Evolutionary conservation across 106 monocot genomes (phyloP).

Genomic region (Ottelia alismoides): DNA sequence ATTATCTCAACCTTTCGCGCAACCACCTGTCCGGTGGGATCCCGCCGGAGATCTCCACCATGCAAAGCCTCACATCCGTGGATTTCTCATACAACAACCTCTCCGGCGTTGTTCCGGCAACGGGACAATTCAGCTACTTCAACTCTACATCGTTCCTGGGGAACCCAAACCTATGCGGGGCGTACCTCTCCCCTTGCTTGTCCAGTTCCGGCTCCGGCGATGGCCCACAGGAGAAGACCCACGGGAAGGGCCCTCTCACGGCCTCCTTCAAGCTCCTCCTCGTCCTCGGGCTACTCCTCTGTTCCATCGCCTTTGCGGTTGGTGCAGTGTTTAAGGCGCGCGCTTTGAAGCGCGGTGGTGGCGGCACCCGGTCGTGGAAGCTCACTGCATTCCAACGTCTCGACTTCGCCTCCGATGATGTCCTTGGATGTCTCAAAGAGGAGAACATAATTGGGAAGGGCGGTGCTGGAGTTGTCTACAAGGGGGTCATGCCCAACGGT

Average conservation of each 20-base stretch:
- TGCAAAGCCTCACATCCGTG: conserved; percentile 84
- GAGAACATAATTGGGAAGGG: conserved; percentile 90
- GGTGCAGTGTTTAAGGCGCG: conserved; percentile 72
- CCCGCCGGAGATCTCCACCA: conserved; percentile 51
- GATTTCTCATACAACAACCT: conserved; percentile 95
- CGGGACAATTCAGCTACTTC: conserved; percentile 98
- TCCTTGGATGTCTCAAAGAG: conserved; percentile 55
- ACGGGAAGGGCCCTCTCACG: conserved; percentile 11
- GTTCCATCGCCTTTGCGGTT: conserved; percentile 60
- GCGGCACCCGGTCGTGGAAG: conserved; percentile 56
- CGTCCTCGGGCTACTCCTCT: conserved; percentile 54
- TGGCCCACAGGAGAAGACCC: not conserved
- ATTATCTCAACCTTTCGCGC: conserved; percentile 76
- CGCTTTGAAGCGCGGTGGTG: conserved; percentile 36
- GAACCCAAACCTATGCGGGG: conserved; percentile 71
- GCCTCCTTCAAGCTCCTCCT: conserved; percentile 56
- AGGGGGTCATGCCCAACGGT: conserved; percentile 49
- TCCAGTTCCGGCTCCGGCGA: not conserved
- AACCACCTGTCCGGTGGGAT: conserved; percentile 65
- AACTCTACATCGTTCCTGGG: conserved; percentile 85
- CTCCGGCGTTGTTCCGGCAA: conserved; percentile 63
- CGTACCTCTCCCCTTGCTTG: conserved; percentile 43
- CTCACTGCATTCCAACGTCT: conserved; percentile 80
- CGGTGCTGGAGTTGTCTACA: conserved; percentile 77
- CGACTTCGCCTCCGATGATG: conserved; percentile 62